Percentiles rank a stretch among this genome's conserved stretches.
Evolutionary conservation across 495 filamentous ascomycete species (phyloP).

Genomic region (Cenococcum geophilum): DNA sequence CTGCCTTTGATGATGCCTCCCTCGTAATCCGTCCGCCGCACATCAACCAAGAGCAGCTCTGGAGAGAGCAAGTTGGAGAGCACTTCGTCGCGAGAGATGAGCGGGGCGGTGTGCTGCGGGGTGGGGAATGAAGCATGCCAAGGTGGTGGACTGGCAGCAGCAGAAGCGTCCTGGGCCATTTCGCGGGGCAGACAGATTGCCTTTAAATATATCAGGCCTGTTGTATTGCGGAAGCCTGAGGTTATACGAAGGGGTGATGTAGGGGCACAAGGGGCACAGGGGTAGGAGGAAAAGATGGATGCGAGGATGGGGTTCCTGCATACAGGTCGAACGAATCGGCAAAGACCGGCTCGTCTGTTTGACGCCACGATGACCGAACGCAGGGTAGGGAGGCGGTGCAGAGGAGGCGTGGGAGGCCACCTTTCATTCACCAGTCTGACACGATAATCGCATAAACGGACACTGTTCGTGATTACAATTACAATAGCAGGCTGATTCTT

Average conservation of each 20-base stretch:
- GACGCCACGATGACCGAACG: too few relatives aligned
- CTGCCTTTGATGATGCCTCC: constrained; percentile 43
- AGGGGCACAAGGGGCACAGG: too few relatives aligned
- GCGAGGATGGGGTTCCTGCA: too few relatives aligned
- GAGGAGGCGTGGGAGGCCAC: too few relatives aligned
- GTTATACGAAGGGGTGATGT: too few relatives aligned
- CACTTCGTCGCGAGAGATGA: constrained; percentile 21
- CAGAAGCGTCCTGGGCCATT: background rate
- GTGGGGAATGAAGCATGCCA: constrained; percentile 23
- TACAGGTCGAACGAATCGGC: too few relatives aligned
- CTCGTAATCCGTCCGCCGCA: constrained; percentile 42
- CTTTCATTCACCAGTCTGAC: too few relatives aligned
- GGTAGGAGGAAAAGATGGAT: too few relatives aligned
- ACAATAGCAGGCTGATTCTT: too few relatives aligned
- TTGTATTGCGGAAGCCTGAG: too few relatives aligned
- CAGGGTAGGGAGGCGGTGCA: too few relatives aligned
- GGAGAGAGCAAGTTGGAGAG: constrained; percentile 16
- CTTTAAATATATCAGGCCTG: background rate
- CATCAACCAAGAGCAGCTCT: constrained; percentile 35
- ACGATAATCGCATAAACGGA: background rate
- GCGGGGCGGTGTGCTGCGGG: constrained; percentile 16
- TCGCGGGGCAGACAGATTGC: background rate
- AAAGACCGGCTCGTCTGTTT: too few relatives aligned
- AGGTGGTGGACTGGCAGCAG: background rate
- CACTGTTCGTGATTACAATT: background rate